Base-by-base conservation (phyloP, 768 basidiomycete species). In the Pholiota conissans region DNA sequence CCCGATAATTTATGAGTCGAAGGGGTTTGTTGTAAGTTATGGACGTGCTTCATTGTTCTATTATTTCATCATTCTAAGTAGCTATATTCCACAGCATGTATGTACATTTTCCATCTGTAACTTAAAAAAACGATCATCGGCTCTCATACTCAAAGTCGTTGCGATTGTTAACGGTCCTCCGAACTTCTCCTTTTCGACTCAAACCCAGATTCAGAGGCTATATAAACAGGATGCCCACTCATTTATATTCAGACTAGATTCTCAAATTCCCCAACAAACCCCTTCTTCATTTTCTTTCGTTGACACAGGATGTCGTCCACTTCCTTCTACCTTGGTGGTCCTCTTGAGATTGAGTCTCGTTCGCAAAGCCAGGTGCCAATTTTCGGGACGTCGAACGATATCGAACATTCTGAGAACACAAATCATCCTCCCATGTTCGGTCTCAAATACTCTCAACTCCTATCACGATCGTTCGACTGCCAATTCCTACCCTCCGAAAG, bases 401-500 rank as follows among this genome's bases (percentile, higher is more conserved):
- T 11, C 18, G 27, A 52, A 13, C 24, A 13, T 49, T 40, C 9
- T 14, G 29, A 29, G 14, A 49, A 52, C 14, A 13, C 56, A 46
- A 51, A 32, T n/a, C 60, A 59, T 47, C 51, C 59, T 20, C 51
- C 55, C 14, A 26, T 27, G 26, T 56, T 61, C 27, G 59, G 50
- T n/a, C 26, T 32, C 35, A 56, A 40, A 11, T 42, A 40, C 10
- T 32, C 51, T 10, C 42, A 52, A 29, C 50, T 61, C 45, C 35
- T 61, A 29, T 34, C 42, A 24, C 45, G 28, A 13, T 27, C 59
- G 8, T 61, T 61, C 27, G 29, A 56, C 46, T 56, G 55, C 34
- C 34, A 24, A 22, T 61, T 57, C 37, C 29, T 49, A 9, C 26
- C 39, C 22, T 35, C 54, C 2, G n/a, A 46, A 16, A 30, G 22